Evolutionary conservation across 495 filamentous ascomycete genomes (phyloP).

Genomic region (Clavariopsis aquatica): DNA sequence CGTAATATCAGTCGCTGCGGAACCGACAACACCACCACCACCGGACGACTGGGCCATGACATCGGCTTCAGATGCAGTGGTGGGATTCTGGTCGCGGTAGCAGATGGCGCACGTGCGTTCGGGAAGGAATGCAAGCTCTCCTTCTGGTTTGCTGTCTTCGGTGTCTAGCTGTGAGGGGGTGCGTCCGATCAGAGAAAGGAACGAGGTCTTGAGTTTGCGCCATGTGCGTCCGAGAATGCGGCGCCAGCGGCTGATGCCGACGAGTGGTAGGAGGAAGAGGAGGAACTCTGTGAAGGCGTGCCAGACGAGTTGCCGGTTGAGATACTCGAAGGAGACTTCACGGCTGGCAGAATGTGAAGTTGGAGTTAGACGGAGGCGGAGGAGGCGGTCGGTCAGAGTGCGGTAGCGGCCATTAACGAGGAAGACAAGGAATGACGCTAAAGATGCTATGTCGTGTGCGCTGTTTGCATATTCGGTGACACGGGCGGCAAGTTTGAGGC

Average conservation of each 20-base stretch:
- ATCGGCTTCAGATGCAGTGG: constrained; percentile 59
- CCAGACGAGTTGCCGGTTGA: constrained; percentile 97
- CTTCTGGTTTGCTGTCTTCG: constrained; percentile 55
- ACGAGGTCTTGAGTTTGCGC: constrained; percentile 68
- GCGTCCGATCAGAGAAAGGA: constrained; percentile 52
- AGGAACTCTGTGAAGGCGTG: constrained; percentile 98
- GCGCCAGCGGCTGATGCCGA: constrained; percentile 90
- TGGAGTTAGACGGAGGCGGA: constrained; percentile 83
- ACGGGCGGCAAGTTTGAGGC: constrained; percentile 61
- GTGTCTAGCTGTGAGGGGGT: constrained; percentile 42
- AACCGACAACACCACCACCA: constrained; percentile 76
- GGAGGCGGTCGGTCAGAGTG: constrained; percentile 81
- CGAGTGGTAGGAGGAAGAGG: constrained; percentile 88
- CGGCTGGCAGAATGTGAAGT: constrained; percentile 78
- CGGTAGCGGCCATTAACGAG: constrained; percentile 87
- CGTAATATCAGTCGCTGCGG: constrained; percentile 89
- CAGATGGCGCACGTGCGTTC: constrained; percentile 98
- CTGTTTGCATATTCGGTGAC: constrained; percentile 70
- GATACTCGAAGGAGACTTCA: constrained; percentile 94
- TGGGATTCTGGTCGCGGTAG: constrained; percentile 85
- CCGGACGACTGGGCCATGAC: constrained; percentile 57
- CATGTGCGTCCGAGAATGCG: constrained; percentile 83
- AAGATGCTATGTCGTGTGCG: constrained; percentile 74
- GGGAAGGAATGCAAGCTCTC: constrained; percentile 81
- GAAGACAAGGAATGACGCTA: constrained; percentile 85